A percentile compares a stretch with the other conserved stretches of the same genome.
These are phyloP conservation scores for Linnemannia zychae DNA, from an alignment of 192 early-diverging fungal genomes.

Conservation along the genomic window DNA sequence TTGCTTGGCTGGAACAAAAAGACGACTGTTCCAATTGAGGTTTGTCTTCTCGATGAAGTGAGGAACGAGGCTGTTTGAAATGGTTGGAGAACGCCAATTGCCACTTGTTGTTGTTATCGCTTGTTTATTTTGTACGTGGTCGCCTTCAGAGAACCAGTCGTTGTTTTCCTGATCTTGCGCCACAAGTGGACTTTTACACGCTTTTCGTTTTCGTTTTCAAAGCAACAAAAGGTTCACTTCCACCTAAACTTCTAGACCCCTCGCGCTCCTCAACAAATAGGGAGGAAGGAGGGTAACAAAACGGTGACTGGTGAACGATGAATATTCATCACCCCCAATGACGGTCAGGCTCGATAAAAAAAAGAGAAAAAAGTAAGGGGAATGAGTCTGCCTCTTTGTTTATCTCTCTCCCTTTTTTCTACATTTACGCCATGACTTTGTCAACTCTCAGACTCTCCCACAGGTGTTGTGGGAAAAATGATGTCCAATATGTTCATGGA, in stretches of 20 bases:
- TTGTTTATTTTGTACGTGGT: not conserved
- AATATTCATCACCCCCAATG: too few relatives aligned
- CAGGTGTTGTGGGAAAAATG: too few relatives aligned
- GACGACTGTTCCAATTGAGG: not conserved
- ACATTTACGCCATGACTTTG: too few relatives aligned
- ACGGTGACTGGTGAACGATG: too few relatives aligned
- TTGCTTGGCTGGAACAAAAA: not conserved
- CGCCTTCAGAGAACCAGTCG: too few relatives aligned
- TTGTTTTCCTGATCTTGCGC: not conserved
- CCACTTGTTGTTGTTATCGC: not conserved
- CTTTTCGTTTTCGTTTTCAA: not conserved
- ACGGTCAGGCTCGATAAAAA: too few relatives aligned
- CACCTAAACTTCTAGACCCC: not conserved
- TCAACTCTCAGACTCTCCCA: too few relatives aligned
- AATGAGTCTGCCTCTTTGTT: too few relatives aligned
- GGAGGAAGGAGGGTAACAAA: too few relatives aligned
- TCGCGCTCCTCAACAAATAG: not conserved
- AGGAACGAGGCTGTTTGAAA: not conserved
- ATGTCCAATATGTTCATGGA: too few relatives aligned
- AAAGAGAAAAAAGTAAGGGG: too few relatives aligned
- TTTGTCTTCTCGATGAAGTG: not conserved
- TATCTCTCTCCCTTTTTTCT: too few relatives aligned
- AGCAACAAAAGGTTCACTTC: not conserved
- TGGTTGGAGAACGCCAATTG: not conserved
- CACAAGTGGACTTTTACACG: not conserved